Conservation (phyloP, 1,284 basidiomycete species). For the Papiliotrema flavescens region DNA sequence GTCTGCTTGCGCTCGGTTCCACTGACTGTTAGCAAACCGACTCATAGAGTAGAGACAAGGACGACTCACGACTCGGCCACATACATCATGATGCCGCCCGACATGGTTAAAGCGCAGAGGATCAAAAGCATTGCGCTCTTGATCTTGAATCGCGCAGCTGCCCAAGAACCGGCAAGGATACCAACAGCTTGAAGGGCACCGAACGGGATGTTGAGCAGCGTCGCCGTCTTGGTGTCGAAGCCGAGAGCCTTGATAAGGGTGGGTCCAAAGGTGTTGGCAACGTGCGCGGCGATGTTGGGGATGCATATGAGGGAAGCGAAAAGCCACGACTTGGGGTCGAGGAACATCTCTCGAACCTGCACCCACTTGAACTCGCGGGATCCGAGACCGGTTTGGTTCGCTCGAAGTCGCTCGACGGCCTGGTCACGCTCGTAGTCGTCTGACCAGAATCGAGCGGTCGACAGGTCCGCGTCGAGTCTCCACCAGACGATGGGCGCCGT, state of each 20-base stretch:
- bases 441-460: constrained; percentile 33
- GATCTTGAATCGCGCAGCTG: constrained; percentile 31
- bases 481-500: constrained; percentile 38
- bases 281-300: constrained; percentile 40
- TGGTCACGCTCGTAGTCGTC: constrained; percentile 31
- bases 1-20: constrained; percentile 9
- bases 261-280: constrained; percentile 40
- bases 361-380: constrained; percentile 43
- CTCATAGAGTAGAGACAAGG: constrained; percentile 6
- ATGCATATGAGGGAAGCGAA: constrained; percentile 40
- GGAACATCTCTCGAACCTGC: constrained; percentile 43
- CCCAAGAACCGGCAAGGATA: constrained; percentile 36
- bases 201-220: constrained; percentile 50
- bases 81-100: constrained; percentile 42
- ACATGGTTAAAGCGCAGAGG: constrained; percentile 37
- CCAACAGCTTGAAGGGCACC: constrained; percentile 40
- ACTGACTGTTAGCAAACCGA: no score
- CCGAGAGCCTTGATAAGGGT: constrained; percentile 39
- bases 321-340: constrained; percentile 46
- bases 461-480: constrained; percentile 39
- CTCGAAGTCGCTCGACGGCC: constrained; percentile 41
- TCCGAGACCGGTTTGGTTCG: constrained; percentile 39
- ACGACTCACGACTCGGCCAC: constrained; percentile 4
- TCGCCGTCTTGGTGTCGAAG: constrained; percentile 31
- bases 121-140: constrained; percentile 37